Percentiles rank a stretch among this genome's conserved stretches.
These are phyloP conservation scores for Fistulifera pelliculosa DNA, from an alignment of 108 stramenopile species.

Conservation along the genomic window DNA sequence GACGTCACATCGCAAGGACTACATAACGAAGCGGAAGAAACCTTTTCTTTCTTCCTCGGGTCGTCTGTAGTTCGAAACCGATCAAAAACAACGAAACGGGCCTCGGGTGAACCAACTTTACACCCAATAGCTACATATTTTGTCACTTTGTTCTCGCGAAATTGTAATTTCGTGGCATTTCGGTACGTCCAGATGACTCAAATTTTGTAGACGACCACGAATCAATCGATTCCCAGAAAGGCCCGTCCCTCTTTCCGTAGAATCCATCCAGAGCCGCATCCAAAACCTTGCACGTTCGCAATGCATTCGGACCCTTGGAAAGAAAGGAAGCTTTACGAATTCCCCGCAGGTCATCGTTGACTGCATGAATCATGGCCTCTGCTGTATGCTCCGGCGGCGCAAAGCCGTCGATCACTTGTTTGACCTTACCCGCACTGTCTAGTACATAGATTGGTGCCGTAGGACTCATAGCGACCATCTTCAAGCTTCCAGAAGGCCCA, in stretches of 20 bases:
- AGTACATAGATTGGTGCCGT: slow-evolving; percentile 34
- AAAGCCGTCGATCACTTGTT: slow-evolving; percentile 23
- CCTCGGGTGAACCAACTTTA: too few species aligned
- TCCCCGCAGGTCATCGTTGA: slow-evolving; percentile 36
- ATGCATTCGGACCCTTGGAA: slow-evolving; percentile 44
- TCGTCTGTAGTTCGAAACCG: too few species aligned
- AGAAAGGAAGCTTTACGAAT: slow-evolving; percentile 10
- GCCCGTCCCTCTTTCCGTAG: slow-evolving; percentile 50
- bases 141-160: too few species aligned
- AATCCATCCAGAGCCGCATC: slow-evolving; percentile 38
- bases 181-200: too few species aligned
- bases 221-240: slow-evolving; percentile 48
- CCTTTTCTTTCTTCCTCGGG: too few species aligned
- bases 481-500: slow-evolving; percentile 35
- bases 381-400: slow-evolving; percentile 42
- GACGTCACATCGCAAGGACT: too few species aligned
- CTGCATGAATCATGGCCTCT: slow-evolving; percentile 46
- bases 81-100: too few species aligned
- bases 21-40: too few species aligned
- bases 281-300: slow-evolving; percentile 38
- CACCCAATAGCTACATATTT: too few species aligned
- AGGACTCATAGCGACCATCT: slow-evolving; percentile 48
- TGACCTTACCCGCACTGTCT: slow-evolving; percentile 20
- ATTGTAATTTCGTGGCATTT: too few species aligned
- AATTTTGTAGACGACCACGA: too few species aligned